Percentiles rank a stretch among this genome's conserved stretches.
Conservation (phyloP, 768 basidiomycete genomes). For the Rhizopogon rudus region DNA sequence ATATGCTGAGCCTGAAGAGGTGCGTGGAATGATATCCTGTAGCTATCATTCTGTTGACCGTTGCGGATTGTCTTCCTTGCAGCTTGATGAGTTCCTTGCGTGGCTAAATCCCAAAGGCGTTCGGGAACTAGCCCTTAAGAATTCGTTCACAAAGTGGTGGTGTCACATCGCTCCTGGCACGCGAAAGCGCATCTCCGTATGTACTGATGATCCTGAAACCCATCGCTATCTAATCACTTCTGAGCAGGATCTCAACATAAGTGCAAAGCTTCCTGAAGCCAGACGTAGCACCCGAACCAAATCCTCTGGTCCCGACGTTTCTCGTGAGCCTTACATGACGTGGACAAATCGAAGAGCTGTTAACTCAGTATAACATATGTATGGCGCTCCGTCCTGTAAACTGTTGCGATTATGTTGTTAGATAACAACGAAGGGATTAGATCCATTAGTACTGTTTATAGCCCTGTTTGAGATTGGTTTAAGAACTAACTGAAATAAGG, state of each 20-base stretch:
- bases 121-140: constrained; percentile 79
- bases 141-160: constrained; percentile 78
- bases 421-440: too few relatives aligned
- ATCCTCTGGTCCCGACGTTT: constrained; percentile 53
- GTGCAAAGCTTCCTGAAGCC: constrained; percentile 70
- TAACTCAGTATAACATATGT: constrained; percentile 25
- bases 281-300: constrained; percentile 74
- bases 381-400: background rate
- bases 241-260: constrained; percentile 62
- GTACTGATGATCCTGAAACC: constrained; percentile 23
- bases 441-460: too few relatives aligned
- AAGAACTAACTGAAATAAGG: too few relatives aligned
- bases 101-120: constrained; percentile 94
- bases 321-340: constrained; percentile 81
- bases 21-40: constrained; percentile 29
- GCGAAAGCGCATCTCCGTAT: constrained; percentile 67
- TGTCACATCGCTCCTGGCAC: constrained; percentile 76
- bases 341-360: constrained; percentile 81
- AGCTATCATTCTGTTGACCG: background rate
- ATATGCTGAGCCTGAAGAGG: constrained; percentile 85
- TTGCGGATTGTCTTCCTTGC: constrained; percentile 9
- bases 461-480: background rate
- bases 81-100: constrained; percentile 79
- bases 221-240: constrained; percentile 7
- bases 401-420: background rate